Base-by-base conservation (phyloP, 2,329 filamentous ascomycete species). In the Diaporthe australafricana region DNA sequence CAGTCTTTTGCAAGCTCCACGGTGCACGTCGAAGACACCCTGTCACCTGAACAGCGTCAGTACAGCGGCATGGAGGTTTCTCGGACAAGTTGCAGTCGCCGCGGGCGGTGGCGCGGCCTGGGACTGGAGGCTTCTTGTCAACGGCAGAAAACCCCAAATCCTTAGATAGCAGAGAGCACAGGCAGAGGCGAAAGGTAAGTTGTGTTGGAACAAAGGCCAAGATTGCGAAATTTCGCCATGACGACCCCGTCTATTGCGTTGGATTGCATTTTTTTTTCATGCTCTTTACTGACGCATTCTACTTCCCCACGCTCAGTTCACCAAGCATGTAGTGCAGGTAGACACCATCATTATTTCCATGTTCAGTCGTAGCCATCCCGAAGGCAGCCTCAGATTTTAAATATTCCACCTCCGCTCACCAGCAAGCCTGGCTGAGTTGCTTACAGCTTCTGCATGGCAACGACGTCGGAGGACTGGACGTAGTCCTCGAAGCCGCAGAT, bases 371-470 rank as follows among this genome's bases (percentile, higher is more conserved):
- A 50, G 60, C 60, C 45, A 4, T 60, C 53, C 52, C 17, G n/a
- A 32, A 53, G 45, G 48, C 67, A 52, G 56, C 53, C 32, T 69
- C 67, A 69, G n/a, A 60, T 48, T 27, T 63, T 12, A 16, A 35
- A 63, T 25, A 48, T 32, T 22, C 53, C 47, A 42, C 7, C 16
- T 32, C 50, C 25, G 14, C 2, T 30, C 22, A 22, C 53, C 53
- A 32, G 53, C 52, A 55, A 16, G 22, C 65, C 62, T n/a, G 75
- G 70, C 69, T 68, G 73, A 32, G 20, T 32, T 16, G 9, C 77
- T 91, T 94, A 98, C 86, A 96, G 87, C 89, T 97, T 97, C 89
- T 94, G 92, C 94, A 97, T 97, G 83, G 94, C 94, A 85, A 87
- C 92, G 81, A 98, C 83, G 84, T 98, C 96, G 79, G 93, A 92